Base-by-base conservation (phyloP, 2,329 filamentous ascomycete species). In the Trematosphaeria pertusa region DNA sequence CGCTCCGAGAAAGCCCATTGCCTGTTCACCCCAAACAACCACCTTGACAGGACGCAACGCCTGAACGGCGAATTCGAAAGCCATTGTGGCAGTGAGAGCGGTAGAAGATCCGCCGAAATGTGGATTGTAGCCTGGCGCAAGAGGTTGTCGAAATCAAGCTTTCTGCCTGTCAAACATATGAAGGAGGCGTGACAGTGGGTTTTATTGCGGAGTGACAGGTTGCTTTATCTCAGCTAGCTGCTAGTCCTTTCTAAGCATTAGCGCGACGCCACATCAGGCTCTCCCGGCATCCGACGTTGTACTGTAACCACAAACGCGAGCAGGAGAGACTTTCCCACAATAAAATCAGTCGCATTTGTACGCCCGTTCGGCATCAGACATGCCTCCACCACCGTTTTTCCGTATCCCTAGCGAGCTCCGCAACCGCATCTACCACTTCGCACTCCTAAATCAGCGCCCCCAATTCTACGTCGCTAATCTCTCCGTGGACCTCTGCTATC, bases 21-120 rank as follows among this genome's bases (percentile, higher is more conserved):
- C 41, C 31, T 36, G 32, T 43, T 43, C 41, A 18, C 41, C 41
- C 41, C 41, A 43, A 28, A 43, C 22, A 30, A 43, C 41, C 21
- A 43, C 33, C 20, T 43, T 43, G 32, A 43, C 18, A 28, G 41
- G 41, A 37, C 30, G 41, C 41, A 43, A 37, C 41, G 41, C 31
- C 31, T 43, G 31, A 31, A 20, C 32, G 14, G 30, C 41, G 19
- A 14, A 43, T 24, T 43, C 21, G 41, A 43, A 42, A 33, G 39
- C 39, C 39, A 34, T 40, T 42, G 28, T 42, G 28, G 30, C 30
- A 34, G 18, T 34, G 18, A 33, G 39, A 24, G 39, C 30, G 28
- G 39, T 30, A 42, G 30, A 22, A 34, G 39, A 42, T 11, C 19
- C 17, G 38, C 38, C 22, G 39, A n/a, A 34, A 24, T 42, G 39